Base-by-base conservation (phyloP, 2,329 filamentous ascomycete species). In the Teratosphaeria viscida region DNA sequence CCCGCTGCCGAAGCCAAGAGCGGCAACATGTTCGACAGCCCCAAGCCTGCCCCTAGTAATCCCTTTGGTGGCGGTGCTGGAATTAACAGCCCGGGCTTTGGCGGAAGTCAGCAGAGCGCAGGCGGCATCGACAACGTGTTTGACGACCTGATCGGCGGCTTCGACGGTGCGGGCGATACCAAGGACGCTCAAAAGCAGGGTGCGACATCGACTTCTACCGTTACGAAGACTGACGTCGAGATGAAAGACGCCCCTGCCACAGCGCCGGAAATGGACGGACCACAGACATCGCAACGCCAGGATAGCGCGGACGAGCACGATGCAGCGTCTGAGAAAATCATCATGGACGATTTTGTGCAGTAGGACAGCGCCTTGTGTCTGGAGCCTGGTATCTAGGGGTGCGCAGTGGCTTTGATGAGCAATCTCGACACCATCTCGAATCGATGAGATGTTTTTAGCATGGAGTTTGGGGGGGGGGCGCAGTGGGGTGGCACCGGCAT, bases 71-170 rank as follows among this genome's bases (percentile, higher is more conserved):
- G 60, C 8, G 63, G 61, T 27, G 65, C 64, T 14, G 66, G 68
- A 11, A 55, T 71, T 19, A 65, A 68, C 55, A 71, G 70, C 55
- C 70, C 70, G 19, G 65, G 66, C 27, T 71, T 70, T 54, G 68
- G 67, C 8, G 69, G 67, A 37, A 69, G 66, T 56, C 67, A 71
- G 54, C 68, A 68, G 52, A 66, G 64, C 27, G 39, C 35, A 37
- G 64, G 64, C 11, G 66, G 64, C 26, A 68, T 71, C 57, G 70
- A 72, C 43, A 70, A 65, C 37, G 69, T 72, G 47, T 74, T 74
- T 62, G 70, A 68, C 8, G 72, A 74, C 49, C 65, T 74, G 52
- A 63, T 66, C 16, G 54, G 60, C 10, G 65, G 62, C 32, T 61
- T 67, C 6, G 67, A 69, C 35, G 64, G 66, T 32, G 49, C 60